Evolutionary conservation across 2,329 filamentous ascomycete genomes (phyloP).

Genomic region (Colletotrichum sp.): DNA sequence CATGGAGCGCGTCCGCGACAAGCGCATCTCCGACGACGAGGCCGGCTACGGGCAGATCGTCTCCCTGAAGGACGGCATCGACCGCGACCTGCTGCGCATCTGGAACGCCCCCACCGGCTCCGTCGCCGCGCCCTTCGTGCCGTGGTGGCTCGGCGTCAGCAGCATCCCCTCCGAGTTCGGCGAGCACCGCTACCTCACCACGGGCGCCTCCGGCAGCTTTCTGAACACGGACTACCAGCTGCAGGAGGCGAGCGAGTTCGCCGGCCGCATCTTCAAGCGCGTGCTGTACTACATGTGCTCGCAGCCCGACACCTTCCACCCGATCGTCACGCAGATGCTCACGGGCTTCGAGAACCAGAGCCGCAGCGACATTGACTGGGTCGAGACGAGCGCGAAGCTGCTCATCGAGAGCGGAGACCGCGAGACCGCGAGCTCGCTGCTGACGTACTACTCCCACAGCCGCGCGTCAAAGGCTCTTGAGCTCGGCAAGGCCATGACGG

Average conservation of each 20-base stretch:
- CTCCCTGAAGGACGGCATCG: conserved; percentile 22
- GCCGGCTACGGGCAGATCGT: conserved; percentile 33
- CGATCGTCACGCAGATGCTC: conserved; percentile 28
- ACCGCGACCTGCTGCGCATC: conserved; percentile 27
- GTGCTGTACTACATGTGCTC: conserved; percentile 34
- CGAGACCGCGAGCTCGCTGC: conserved; percentile 22
- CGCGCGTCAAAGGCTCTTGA: conserved; percentile 26
- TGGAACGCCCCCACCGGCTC: conserved; percentile 31
- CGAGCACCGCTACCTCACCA: conserved; percentile 31
- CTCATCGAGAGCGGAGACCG: conserved; percentile 23
- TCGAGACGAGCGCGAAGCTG: conserved; percentile 25
- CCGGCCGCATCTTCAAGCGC: conserved; percentile 31
- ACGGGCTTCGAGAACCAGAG: conserved; percentile 27
- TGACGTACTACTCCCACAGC: conserved; percentile 28
- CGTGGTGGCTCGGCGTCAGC: conserved; percentile 31
- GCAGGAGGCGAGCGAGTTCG: conserved; percentile 30
- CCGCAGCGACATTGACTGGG: conserved; percentile 23
- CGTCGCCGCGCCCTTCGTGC: conserved; percentile 29
- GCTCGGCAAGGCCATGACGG: conserved; percentile 23
- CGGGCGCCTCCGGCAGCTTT: conserved; percentile 28
- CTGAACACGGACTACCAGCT: conserved; percentile 29
- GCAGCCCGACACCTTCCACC: conserved; percentile 25
- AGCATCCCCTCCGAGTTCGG: conserved; percentile 29
- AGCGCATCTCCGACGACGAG: conserved; percentile 30
- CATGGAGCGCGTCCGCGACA: conserved; percentile 37